phyloP scores from a whole-genome alignment of 2,329 filamentous ascomycete species.

The Arthrobotrys sinensis region DNA sequence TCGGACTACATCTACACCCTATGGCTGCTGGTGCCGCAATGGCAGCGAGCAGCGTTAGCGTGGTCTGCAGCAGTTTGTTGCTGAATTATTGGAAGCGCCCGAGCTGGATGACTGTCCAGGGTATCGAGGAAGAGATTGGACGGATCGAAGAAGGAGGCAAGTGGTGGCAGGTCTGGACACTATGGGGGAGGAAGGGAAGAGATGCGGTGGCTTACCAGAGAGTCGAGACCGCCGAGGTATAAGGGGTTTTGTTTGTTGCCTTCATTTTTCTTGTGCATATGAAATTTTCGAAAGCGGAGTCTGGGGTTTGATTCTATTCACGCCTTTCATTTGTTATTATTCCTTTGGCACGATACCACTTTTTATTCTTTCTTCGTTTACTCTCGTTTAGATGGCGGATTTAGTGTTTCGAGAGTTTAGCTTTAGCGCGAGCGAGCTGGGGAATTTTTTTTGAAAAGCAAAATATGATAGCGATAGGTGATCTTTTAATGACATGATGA shows the following conservation, averaged over 20 bases:
- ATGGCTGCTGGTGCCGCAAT: constrained; percentile 96
- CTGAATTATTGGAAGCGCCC: constrained; percentile 90
- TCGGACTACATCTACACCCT: constrained; percentile 88
- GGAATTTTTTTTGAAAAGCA: constrained; percentile 1
- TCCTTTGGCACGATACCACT: background rate
- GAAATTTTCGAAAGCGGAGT: constrained; percentile 15
- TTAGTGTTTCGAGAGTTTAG: constrained; percentile 65
- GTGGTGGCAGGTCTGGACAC: constrained; percentile 59
- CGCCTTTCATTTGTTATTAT: constrained; percentile 11
- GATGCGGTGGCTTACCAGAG: constrained; percentile 41
- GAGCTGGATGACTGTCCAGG: constrained; percentile 84
- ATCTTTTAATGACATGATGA: constrained; percentile 26
- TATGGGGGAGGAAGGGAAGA: constrained; percentile 24
- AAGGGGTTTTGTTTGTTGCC: constrained; percentile 1
- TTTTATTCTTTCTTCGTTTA: background rate
- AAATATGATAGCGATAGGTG: background rate
- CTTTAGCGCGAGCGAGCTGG: background rate
- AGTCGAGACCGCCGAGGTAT: constrained; percentile 52
- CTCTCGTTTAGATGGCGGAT: constrained; percentile 66
- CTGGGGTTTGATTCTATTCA: constrained; percentile 17
- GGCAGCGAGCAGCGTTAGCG: constrained; percentile 90
- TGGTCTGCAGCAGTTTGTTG: constrained; percentile 85
- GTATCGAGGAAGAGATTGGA: constrained; percentile 74
- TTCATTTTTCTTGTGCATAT: constrained; percentile 1
- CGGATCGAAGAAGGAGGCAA: constrained; percentile 62